Evolutionary conservation across 2,329 filamentous ascomycete genomes (phyloP), one percentile per base, ranked within the genome.

Genomic region (Aphanoascus verrucosus): DNA sequence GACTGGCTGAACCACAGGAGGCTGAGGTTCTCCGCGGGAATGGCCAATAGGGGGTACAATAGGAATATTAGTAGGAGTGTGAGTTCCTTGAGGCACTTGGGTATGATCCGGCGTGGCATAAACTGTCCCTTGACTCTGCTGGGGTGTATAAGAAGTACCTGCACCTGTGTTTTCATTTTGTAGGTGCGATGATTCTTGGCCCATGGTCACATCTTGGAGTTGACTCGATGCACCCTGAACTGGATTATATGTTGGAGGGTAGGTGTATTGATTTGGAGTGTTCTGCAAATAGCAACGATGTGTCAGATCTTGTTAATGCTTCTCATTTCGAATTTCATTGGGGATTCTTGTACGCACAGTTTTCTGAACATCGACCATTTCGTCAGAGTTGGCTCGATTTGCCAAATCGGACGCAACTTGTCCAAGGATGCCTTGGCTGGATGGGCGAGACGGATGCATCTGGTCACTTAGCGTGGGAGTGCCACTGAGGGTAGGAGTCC

Each of bases 341-440:
- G 4, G 2, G 1, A 35, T 49, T 15, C 20, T 31, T 17, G 45
- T 34, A 54, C 52, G 11, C 44, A 54, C 52, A n/a, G 45, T 48
- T n/a, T 55, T 23, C 41, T 53, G 49, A 23, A 28, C 32, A 55
- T 49, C 55, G 9, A 37, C 40, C 38, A 43, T 45, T 35, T 51
- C 50, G 12, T 52, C 43, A 11, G 19, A 19, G 23, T 49, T 54
- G 14, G 47, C 17, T 11, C 56, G 53, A 32, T 41, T 53, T 14
- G 56, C 56, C 17, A 57, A 47, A 38, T 57, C 56, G 8, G 56
- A 57, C 28, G 51, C 56, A 45, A 57, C 54, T 44, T 57, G 56
- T 3, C 42, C 44, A 4, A 57, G 19, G 11, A 57, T 57, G n/a
- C 51, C 54, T 31, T 57, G 56, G 37, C 51, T 57, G 9, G 56